These are phyloP conservation scores for Amauroascus verrucosus DNA, from an alignment of 2,329 filamentous ascomycete genomes.

Conservation along the genomic window DNA sequence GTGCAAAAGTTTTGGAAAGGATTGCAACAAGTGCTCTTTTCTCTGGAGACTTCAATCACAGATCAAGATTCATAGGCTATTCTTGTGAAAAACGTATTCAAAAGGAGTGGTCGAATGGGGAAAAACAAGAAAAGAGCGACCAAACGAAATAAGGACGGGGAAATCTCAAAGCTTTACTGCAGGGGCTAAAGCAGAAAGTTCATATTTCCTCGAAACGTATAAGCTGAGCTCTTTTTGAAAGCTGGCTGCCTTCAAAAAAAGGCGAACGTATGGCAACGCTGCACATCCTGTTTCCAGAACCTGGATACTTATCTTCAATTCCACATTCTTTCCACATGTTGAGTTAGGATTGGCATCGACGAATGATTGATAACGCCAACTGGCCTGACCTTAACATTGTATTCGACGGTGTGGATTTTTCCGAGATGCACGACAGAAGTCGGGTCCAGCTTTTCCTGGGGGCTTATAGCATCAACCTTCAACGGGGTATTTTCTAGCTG, in stretches of 20 bases:
- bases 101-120: too few species aligned
- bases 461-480: slow-evolving; percentile 22
- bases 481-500: slow-evolving; percentile 33
- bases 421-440: slow-evolving; percentile 35
- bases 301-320: neutral
- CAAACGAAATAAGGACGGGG: too few species aligned
- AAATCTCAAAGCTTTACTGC: neutral
- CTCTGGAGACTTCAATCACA: too few species aligned
- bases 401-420: slow-evolving; percentile 35
- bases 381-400: slow-evolving; percentile 35
- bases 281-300: neutral
- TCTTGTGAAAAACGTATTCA: too few species aligned
- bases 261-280: neutral
- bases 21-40: too few species aligned
- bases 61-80: too few species aligned
- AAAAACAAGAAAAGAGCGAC: too few species aligned
- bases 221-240: neutral
- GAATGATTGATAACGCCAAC: slow-evolving; percentile 27
- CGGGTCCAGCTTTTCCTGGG: slow-evolving; percentile 20
- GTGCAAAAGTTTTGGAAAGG: too few species aligned
- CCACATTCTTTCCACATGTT: neutral
- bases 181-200: neutral
- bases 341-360: slow-evolving; percentile 18
- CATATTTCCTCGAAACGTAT: neutral
- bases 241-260: neutral